phyloP scores from a whole-genome alignment of 495 filamentous ascomycete species.

The Jackrogersella minutella region DNA sequence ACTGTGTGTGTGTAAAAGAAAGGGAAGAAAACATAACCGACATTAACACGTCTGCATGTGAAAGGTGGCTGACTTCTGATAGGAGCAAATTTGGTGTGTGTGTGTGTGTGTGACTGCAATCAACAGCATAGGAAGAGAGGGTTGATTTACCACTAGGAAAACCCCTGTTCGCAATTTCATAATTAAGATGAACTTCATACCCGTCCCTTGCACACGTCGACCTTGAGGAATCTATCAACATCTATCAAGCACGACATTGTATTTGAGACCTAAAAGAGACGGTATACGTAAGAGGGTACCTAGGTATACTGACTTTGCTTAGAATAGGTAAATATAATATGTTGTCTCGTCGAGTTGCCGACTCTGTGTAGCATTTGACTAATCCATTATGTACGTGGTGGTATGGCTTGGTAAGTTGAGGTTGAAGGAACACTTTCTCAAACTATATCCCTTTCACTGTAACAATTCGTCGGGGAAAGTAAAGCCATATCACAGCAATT shows the following conservation, averaged over 20 bases:
- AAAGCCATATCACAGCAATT: neutral
- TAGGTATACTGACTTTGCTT: neutral
- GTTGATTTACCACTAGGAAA: conserved; percentile 33
- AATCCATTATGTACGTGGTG: neutral
- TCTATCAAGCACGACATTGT: conserved; percentile 36
- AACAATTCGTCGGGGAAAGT: neutral
- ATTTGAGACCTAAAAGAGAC: conserved; percentile 16
- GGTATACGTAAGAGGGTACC: conserved; percentile 3
- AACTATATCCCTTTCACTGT: neutral
- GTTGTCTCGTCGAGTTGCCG: neutral
- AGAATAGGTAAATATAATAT: neutral
- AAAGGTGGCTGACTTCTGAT: conserved; percentile 23
- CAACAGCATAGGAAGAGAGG: conserved; percentile 25
- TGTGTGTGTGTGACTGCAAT: conserved; percentile 7
- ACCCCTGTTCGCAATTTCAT: conserved; percentile 39
- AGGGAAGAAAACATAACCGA: conserved; percentile 27
- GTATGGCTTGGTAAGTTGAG: neutral
- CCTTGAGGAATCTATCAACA: conserved; percentile 8
- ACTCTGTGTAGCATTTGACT: conserved; percentile 1
- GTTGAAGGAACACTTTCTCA: neutral
- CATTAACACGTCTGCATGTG: conserved; percentile 35
- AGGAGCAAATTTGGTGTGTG: conserved; percentile 32
- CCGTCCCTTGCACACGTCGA: conserved; percentile 39
- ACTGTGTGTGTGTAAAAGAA: too few species aligned
- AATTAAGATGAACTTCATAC: conserved; percentile 42